Evolutionary conservation across 306 rosid genomes (phyloP).

Genomic region (Oemleria cerasiformis): DNA sequence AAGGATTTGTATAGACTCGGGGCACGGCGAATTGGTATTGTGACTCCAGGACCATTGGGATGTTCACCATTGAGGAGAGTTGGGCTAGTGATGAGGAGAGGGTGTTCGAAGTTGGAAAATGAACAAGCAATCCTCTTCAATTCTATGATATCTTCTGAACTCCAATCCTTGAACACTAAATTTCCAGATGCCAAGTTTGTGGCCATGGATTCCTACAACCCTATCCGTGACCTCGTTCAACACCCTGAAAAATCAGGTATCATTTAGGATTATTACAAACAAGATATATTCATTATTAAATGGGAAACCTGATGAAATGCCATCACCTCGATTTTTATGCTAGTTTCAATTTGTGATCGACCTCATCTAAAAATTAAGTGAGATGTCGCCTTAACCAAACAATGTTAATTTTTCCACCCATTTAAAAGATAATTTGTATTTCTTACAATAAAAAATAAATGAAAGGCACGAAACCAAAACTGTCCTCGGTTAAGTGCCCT

Average conservation of each 20-base stretch:
- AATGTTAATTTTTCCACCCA: no score
- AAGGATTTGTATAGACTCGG: conserved; percentile 15
- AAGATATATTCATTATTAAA: no score
- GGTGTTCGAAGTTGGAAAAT: background rate
- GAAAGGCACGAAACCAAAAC: no score
- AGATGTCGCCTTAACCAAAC: no score
- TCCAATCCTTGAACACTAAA: background rate
- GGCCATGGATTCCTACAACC: background rate
- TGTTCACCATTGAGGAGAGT: conserved; percentile 14
- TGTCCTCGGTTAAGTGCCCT: no score
- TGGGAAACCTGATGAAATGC: no score
- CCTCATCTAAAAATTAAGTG: no score
- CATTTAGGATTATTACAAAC: no score
- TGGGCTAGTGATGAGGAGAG: conserved; percentile 4
- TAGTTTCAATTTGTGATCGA: no score
- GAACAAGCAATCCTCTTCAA: conserved; percentile 10
- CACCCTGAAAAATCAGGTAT: conserved; percentile 1
- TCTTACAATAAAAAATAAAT: no score
- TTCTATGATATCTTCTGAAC: background rate
- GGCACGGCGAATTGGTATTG: conserved; percentile 8
- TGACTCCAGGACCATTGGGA: conserved; percentile 8
- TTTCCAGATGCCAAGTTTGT: background rate
- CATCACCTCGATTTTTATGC: no score
- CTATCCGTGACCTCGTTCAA: conserved; percentile 6
- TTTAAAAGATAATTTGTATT: no score